Evolutionary conservation across 129 eudicot genomes (phyloP), one percentile per base, ranked within the genome.

Genomic region (Kitagawia praeruptora): DNA sequence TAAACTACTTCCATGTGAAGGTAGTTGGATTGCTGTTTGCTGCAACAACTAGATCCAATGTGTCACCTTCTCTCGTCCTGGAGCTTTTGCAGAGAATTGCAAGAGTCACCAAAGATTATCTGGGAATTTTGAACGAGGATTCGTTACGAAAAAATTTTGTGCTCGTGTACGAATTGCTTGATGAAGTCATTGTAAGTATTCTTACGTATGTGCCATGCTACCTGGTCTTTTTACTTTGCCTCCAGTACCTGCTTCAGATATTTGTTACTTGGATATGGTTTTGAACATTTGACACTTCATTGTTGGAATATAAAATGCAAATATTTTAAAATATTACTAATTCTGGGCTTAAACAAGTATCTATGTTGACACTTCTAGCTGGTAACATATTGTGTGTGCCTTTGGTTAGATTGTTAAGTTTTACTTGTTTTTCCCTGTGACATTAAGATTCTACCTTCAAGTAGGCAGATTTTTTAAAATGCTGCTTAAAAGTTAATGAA

Each of bases 41-140:
- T 82, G 98, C 98, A 79, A 92, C 97, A 80, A 94, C 97, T 34
- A 89, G 98, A 87, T 83, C 87, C 79, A 94, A 92, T 80, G 83
- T 89, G 49, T 90, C 97, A 49, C 98, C 97, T 79, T 94, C 98
- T 69, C 89, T 94, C 58, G 92, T 91, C 53, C 77, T 91, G 83
- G 98, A 94, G 83, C 98, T 94, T 86, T 79, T 94, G 42, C 98
- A 91, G 81, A 90, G 98, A 78, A 91, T 94, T 86, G 97, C 97
- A 48, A 97, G 97, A 42, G 98, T 92, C 85, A 88, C 87, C 75
- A 94, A 94, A 85, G 98, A 94, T 87, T 94, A 92, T 78, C 98
- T 94, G 76, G 98, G 97, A 44, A 83, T 94, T 84, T 97, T 94
- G 40, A 94, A 87, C 82, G 98, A 94, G 83, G 98, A 94, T 82